Base-by-base conservation (phyloP, 1,139 yeast species). In the Lodderomyces elongisporus region DNA sequence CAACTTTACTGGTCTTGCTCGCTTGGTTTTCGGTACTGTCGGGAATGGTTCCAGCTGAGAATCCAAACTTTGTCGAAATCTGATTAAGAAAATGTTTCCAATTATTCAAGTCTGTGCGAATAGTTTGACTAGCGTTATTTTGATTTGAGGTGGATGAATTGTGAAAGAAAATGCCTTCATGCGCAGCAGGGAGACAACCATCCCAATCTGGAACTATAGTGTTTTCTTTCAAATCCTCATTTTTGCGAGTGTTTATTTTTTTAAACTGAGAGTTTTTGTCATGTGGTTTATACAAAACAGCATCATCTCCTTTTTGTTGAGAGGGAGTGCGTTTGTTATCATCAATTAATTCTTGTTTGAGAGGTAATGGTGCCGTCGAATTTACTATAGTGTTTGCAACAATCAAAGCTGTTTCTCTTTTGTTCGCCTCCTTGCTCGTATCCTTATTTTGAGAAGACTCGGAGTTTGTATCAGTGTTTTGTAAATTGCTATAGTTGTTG, bases 241-340 rank as follows among this genome's bases (percentile, higher is more conserved):
- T 67, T 40, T 64, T 66, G 43, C 66, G 74, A 7, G 72, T 67
- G 43, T 68, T 66, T 38, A 68, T 66, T 43, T 66, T 59, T 36
- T 53, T 58, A 48, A 68, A 67, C 39, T 67, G 69, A 15, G 57
- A 51, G 3, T 72, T 52, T 33, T 63, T 59, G 36, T 62, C 61
- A 38, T 68, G 74, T 2, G 74, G 70, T 39, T 66, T 66, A 45
- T 67, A 68, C 39, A 68, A 54, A 2, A 68, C 73, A 1, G 74
- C 74, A 45, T 68, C 74, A 35, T 66, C 72, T 18, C 27, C 34
- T 41, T 44, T n/a, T 29, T 38, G 14, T 24, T 33, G 33, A 27
- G 18, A 40, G 3, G 77, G 45, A 48, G 79, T 43, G 62, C 74
- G 32, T 22, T 25, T 27, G 4, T 10, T 10, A 20, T 20, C 10